Evolutionary conservation across 257 asterid genomes (phyloP).

Genomic region (Fraxinus excelsior): DNA sequence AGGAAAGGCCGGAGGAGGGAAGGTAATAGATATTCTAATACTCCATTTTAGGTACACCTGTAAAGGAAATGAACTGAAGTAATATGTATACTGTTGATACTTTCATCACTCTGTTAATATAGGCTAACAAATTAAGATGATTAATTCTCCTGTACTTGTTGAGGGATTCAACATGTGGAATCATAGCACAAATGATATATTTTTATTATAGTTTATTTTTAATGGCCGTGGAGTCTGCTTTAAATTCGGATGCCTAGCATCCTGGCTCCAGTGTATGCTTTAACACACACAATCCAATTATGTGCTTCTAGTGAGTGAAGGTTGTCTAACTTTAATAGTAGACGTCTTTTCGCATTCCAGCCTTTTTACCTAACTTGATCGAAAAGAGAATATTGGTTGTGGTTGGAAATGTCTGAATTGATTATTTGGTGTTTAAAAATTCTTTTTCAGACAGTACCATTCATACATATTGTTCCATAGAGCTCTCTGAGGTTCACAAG

Average conservation of each 20-base stretch:
- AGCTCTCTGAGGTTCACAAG: background rate
- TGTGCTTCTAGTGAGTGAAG: background rate
- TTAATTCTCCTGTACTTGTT: conserved; percentile 5
- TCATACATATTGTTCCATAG: background rate
- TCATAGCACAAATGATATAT: conserved; percentile 8
- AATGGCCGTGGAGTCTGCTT: background rate
- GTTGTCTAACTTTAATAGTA: background rate
- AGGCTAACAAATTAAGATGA: conserved; percentile 22
- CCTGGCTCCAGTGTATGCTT: background rate
- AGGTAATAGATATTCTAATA: conserved; percentile 25
- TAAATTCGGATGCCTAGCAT: background rate
- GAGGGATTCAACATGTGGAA: conserved; percentile 22
- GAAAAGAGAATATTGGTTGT: no score
- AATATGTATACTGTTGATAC: conserved; percentile 26
- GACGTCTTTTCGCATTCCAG: background rate
- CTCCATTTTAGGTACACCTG: conserved; percentile 24
- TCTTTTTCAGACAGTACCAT: background rate
- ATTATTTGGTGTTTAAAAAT: background rate
- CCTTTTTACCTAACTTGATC: background rate
- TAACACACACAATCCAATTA: background rate
- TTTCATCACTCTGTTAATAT: conserved; percentile 22
- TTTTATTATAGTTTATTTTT: background rate
- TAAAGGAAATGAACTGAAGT: conserved; percentile 37
- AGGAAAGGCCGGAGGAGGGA: conserved; percentile 1
- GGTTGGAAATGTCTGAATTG: background rate